phyloP scores from a whole-genome alignment of 345 rosid genomes.

The Gossypium sturtianum region DNA sequence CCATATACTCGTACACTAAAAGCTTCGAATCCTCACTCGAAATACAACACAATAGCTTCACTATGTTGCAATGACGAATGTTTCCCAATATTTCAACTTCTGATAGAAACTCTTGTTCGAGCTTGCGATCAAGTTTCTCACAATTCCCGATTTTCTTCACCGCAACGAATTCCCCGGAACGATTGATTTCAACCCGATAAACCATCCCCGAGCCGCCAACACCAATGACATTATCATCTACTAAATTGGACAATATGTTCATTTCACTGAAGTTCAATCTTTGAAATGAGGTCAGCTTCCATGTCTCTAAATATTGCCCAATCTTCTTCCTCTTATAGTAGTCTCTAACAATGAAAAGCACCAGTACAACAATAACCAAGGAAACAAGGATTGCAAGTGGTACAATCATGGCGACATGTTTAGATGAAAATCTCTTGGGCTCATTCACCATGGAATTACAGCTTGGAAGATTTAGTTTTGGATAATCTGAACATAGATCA shows the following conservation, averaged over 20 bases:
- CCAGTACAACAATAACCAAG: slow-evolving; percentile 20
- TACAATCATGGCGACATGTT: slow-evolving; percentile 40
- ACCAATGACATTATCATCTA: slow-evolving; percentile 67
- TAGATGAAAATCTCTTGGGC: slow-evolving; percentile 39
- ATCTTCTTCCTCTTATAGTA: slow-evolving; percentile 36
- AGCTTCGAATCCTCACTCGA: slow-evolving; percentile 80
- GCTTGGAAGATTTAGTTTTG: slow-evolving; percentile 45
- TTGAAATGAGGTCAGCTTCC: slow-evolving; percentile 87
- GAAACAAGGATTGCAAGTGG: slow-evolving; percentile 33
- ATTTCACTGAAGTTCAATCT: slow-evolving; percentile 56
- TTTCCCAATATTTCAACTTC: slow-evolving; percentile 76
- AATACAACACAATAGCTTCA: slow-evolving; percentile 78
- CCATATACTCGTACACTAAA: slow-evolving; percentile 86
- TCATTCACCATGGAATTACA: slow-evolving; percentile 37
- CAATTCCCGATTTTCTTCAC: slow-evolving; percentile 76
- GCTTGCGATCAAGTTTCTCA: slow-evolving; percentile 41
- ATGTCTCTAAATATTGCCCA: slow-evolving; percentile 31
- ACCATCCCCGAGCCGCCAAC: slow-evolving; percentile 94
- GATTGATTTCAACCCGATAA: slow-evolving; percentile 40
- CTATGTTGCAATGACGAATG: slow-evolving; percentile 77
- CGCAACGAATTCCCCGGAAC: slow-evolving; percentile 53
- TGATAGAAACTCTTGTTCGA: slow-evolving; percentile 66
- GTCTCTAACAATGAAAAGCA: slow-evolving; percentile 38
- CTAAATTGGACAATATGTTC: slow-evolving; percentile 52
- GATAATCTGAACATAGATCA: slow-evolving; percentile 47